A percentile compares a stretch with the other conserved stretches of the same genome.
Evolutionary conservation across 768 basidiomycete species (phyloP).

Genomic region (Chalciporus sphaerocephalus): DNA sequence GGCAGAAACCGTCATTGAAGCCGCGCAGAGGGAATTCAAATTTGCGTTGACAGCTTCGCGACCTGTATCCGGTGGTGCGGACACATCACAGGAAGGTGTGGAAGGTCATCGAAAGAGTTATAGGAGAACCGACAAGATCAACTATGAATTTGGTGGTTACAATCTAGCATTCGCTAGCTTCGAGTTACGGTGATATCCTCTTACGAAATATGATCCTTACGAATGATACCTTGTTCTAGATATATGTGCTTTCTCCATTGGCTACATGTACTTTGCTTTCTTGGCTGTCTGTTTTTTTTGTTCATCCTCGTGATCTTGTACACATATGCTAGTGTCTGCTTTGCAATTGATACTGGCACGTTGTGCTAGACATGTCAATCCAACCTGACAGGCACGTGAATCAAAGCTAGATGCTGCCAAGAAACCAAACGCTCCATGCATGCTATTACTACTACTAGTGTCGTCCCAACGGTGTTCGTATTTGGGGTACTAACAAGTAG

Average conservation of each 20-base stretch:
- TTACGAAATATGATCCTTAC: conserved; percentile 10
- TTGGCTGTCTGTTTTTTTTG: background rate
- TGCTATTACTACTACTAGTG: too few species aligned
- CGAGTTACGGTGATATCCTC: conserved; percentile 43
- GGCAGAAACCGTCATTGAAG: conserved; percentile 58
- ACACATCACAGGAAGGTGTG: conserved; percentile 12
- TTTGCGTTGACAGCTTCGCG: conserved; percentile 46
- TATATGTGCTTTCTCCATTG: conserved; percentile 11
- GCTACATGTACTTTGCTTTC: conserved; percentile 16
- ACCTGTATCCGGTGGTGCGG: conserved; percentile 19
- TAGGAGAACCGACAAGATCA: conserved; percentile 91
- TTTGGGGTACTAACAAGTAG: conserved; percentile 5
- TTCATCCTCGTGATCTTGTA: conserved; percentile 12
- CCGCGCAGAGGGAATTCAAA: conserved; percentile 70
- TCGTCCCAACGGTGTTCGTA: background rate
- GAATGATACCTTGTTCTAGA: conserved; percentile 23
- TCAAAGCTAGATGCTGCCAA: too few species aligned
- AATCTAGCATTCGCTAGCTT: conserved; percentile 89
- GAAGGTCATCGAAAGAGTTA: conserved; percentile 42
- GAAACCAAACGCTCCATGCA: too few species aligned
- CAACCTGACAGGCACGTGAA: too few species aligned
- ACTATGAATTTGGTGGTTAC: conserved; percentile 94
- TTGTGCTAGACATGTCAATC: too few species aligned
- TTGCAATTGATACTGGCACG: conserved; percentile 14
- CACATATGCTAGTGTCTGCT: conserved; percentile 13